These are phyloP conservation scores for Mycena rosella DNA, from an alignment of 768 basidiomycete genomes.

Conservation along the genomic window DNA sequence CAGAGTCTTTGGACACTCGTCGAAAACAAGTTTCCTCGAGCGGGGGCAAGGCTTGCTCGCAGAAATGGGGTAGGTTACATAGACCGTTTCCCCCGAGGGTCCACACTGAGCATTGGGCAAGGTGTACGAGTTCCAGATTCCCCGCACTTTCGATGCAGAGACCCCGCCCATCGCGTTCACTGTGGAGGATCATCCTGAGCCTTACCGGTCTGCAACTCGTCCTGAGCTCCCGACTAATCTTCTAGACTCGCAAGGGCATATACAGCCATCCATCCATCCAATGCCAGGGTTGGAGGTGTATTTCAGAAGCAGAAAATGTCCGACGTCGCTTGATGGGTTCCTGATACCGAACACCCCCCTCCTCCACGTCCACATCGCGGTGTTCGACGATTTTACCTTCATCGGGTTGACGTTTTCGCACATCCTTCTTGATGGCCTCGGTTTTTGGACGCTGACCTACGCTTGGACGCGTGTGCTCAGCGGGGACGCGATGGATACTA, in stretches of 20 bases:
- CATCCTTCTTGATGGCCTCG: conserved; percentile 12
- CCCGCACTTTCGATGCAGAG: not conserved
- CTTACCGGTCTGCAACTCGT: not conserved
- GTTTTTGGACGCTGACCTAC: conserved; percentile 3
- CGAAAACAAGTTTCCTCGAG: not conserved
- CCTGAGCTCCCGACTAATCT: not conserved
- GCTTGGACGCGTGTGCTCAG: conserved; percentile 17
- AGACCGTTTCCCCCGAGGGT: not conserved
- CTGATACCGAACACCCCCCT: conserved; percentile 16
- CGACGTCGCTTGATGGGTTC: not conserved
- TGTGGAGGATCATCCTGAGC: not conserved
- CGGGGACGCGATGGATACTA: conserved; percentile 10
- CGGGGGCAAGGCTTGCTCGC: not conserved
- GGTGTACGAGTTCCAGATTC: not conserved
- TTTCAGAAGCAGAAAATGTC: conserved; percentile 5
- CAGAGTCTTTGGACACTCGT: not conserved
- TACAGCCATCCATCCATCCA: not conserved
- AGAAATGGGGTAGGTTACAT: not conserved
- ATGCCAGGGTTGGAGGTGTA: conserved; percentile 1
- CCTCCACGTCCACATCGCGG: conserved; percentile 19
- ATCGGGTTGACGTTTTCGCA: conserved; percentile 19
- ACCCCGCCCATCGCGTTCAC: no score
- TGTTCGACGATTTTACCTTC: conserved; percentile 27
- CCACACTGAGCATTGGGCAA: not conserved
- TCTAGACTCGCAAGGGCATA: not conserved